These are phyloP conservation scores for Pleurozium schreberi DNA, from an alignment of 225 moss, liverwort and hornwort genomes.

Conservation along the genomic window DNA sequence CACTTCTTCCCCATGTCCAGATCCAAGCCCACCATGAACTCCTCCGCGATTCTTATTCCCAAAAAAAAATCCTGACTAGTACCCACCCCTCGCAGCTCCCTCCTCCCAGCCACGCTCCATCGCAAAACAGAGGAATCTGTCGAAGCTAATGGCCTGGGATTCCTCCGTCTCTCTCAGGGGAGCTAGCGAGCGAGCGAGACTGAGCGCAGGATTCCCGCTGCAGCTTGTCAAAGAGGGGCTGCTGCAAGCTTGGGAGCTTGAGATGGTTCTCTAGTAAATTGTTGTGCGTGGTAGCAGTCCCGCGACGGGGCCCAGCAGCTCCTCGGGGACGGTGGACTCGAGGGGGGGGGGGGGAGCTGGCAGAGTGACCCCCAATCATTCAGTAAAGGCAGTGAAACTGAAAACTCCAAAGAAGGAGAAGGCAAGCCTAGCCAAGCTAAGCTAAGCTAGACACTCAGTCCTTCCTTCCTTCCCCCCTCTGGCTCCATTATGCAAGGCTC, in stretches of 20 bases:
- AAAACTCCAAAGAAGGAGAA: not conserved
- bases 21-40: not conserved
- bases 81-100: not conserved
- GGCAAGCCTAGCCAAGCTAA: not conserved
- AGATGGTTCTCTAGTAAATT: not conserved
- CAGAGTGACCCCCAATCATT: constrained; percentile 22
- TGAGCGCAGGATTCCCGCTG: constrained; percentile 10
- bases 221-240: constrained; percentile 9
- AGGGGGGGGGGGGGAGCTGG: not conserved
- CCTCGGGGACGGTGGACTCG: not conserved
- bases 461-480: not conserved
- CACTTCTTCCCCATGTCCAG: not conserved
- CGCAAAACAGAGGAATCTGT: not conserved
- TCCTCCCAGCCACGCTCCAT: not conserved
- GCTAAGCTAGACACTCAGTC: not conserved
- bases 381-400: not conserved
- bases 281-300: not conserved
- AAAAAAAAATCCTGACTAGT: not conserved
- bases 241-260: not conserved
- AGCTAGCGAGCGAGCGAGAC: not conserved
- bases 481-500: constrained; percentile 15
- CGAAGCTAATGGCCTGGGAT: not conserved
- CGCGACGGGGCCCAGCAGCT: constrained; percentile 1
- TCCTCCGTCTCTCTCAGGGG: not conserved
- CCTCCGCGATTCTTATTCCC: not conserved